Base-by-base conservation (phyloP, 768 basidiomycete genomes). In the Lactarius pseudohatsudake region DNA sequence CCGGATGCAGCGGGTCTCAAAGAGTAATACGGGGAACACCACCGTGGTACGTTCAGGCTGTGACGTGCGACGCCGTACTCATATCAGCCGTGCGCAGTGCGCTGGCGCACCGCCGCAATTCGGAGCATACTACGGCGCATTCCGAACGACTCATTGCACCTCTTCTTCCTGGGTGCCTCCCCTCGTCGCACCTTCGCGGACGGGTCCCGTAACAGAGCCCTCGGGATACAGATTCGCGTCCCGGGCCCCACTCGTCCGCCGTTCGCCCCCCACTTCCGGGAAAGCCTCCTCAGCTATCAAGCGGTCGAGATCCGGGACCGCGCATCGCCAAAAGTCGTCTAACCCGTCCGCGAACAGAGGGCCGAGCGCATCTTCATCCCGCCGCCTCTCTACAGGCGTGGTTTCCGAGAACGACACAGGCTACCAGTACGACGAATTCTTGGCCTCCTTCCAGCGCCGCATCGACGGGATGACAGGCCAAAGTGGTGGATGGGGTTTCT, bases 401-500 rank as follows among this genome's bases (percentile, higher is more conserved):
- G 32, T 8, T 18, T 10, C 38, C 43, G 40, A 58, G 30, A 57
- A 53, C 6, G 56, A 50, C 4, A n/a, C 56, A 13, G 26, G 30
- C 13, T 47, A 50, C 9, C 61, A 54, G 41, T 67, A 67, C 50
- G 66, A 67, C 32, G 66, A 67, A 15, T 67, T 67, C 22, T 43
- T 67, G 61, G 66, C 66, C 8, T 63, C 66, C 0, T 67, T 67
- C 41, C 66, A 67, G 34, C 57, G 53, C 22, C 61, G 62, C 50
- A 67, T 67, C 57, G 66, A 67, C 16, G 57, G 61, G 4, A 67
- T 67, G 66, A 67, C 66, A 7, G 66, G 66, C 18, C 61, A 67
- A 45, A 54, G 50, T 50, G 66, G 66, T 1, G 66, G 66, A n/a
- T 67, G 66, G 66, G 66, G 66, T 4, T 67, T 67, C 32, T 67